phyloP scores from a whole-genome alignment of 768 basidiomycete species.

The Trametes elegans region DNA sequence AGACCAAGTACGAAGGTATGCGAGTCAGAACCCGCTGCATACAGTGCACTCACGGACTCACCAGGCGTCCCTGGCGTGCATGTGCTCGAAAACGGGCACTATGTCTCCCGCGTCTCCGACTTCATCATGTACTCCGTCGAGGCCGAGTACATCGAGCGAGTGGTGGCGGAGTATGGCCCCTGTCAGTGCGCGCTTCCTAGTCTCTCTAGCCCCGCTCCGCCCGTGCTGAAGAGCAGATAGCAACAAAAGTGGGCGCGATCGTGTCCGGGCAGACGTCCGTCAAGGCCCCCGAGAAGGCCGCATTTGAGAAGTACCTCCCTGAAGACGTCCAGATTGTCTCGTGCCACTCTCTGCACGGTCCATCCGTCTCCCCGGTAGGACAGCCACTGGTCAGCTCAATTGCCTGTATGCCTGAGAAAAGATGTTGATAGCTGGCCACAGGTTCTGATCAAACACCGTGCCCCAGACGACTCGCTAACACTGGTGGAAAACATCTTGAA shows the following conservation, averaged over 20 bases:
- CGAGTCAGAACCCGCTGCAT: not conserved
- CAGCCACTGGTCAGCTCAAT: slow-evolving; percentile 73
- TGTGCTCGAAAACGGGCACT: slow-evolving; percentile 78
- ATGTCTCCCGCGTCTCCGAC: slow-evolving; percentile 85
- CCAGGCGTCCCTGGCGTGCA: slow-evolving; percentile 59
- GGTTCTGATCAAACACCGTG: slow-evolving; percentile 90
- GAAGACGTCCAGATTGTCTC: slow-evolving; percentile 86
- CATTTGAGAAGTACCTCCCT: slow-evolving; percentile 89
- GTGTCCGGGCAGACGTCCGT: slow-evolving; percentile 97
- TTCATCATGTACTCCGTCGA: slow-evolving; percentile 96
- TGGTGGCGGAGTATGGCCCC: slow-evolving; percentile 90
- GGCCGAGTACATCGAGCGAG: slow-evolving; percentile 78
- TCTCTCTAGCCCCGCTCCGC: not conserved
- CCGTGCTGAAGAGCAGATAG: slow-evolving; percentile 36
- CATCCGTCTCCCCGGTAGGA: slow-evolving; percentile 79
- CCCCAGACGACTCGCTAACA: slow-evolving; percentile 62
- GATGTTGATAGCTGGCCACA: slow-evolving; percentile 29
- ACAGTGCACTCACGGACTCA: not conserved
- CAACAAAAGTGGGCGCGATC: slow-evolving; percentile 88
- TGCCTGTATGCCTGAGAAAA: not conserved
- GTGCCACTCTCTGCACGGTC: slow-evolving; percentile 93
- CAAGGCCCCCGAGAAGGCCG: slow-evolving; percentile 88
- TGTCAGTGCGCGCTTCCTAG: slow-evolving; percentile 62
- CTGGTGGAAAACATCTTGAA: slow-evolving; percentile 82
- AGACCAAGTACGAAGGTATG: slow-evolving; percentile 58